Evolutionary conservation across 1,284 basidiomycete genomes (phyloP), one percentile per base, ranked within the genome.

Genomic region (Naganishia sp.): DNA sequence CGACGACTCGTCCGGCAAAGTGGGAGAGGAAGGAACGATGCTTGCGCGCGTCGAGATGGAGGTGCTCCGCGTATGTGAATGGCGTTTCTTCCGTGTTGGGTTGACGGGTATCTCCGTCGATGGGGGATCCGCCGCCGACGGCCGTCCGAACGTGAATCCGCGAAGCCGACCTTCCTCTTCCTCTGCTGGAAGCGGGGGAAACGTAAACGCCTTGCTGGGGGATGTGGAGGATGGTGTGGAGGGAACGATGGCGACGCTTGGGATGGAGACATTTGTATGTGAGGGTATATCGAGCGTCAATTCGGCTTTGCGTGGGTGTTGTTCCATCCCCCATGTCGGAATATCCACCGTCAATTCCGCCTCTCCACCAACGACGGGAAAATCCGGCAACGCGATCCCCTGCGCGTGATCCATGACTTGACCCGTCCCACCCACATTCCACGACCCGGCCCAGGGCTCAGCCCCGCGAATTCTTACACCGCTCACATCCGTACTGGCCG

Each of bases 41-140:
- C 21, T 55, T 5, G 59, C 59, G 18, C 59, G 59, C 7, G 59
- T 61, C 39, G 59, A 61, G 23, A 61, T 61, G 2, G 59, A 61
- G 43, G 59, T 61, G 6, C 48, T 52, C 4, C 59, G 59, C 2
- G 59, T 61, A 28, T 61, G 59, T 0, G 59, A 61, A 25, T 61
- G 59, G 11, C 59, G 59, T 52, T 49, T 61, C 28, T 42, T 39
- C 9, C 28, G 48, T 13, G 48, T 43, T 23, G 33, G 18, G 16
- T 21, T 25, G 16, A 33, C 6, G 10, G 59, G 57, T 36, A 33
- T 21, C 28, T 39, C 28, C 28, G 21, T 11, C 5, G n/a, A 18
- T 11, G 45, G 1, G n/a, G 31, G 31, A 18, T 39, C 25, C 6
- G 44, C 25, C 6, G 44, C 21, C 11, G 45, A 16, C 15, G 46